Percentiles rank a stretch among this genome's conserved stretches.
phyloP scores from a whole-genome alignment of 1,284 basidiomycete genomes.

The Albatrellus sp. region DNA sequence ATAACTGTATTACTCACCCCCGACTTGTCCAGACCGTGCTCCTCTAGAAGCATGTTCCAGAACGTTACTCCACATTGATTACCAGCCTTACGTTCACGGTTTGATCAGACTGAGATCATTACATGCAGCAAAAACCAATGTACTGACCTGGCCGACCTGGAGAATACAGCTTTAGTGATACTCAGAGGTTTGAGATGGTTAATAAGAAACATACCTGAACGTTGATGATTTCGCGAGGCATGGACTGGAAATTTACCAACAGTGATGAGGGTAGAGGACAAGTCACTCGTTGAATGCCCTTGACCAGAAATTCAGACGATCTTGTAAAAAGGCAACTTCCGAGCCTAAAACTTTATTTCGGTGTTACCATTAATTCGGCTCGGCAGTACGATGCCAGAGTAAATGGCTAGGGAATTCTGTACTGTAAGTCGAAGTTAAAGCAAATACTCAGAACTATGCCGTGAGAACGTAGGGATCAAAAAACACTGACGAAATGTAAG shows the following conservation, averaged over 20 bases:
- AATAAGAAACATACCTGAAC: constrained; percentile 34
- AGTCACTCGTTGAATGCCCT: too few species aligned
- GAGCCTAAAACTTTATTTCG: too few species aligned
- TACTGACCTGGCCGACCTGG: constrained; percentile 52
- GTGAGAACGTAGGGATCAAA: too few species aligned
- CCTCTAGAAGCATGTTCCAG: constrained; percentile 69
- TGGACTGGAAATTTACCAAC: constrained; percentile 1
- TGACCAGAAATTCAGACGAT: too few species aligned
- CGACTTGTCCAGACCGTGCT: constrained; percentile 62
- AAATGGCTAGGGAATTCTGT: too few species aligned
- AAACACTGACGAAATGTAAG: too few species aligned
- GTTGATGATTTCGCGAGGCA: constrained; percentile 51
- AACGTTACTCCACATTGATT: constrained; percentile 73
- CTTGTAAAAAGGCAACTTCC: too few species aligned
- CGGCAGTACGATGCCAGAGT: too few species aligned
- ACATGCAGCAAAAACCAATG: constrained; percentile 1
- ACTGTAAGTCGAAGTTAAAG: too few species aligned
- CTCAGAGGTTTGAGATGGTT: constrained; percentile 2
- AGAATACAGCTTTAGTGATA: constrained; percentile 4
- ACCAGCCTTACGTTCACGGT: constrained; percentile 33
- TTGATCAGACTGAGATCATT: background rate
- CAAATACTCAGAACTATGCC: too few species aligned
- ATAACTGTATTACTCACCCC: constrained; percentile 36
- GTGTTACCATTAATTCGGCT: too few species aligned
- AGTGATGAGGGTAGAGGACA: too few species aligned